Conservation (phyloP, 352 stramenopile genomes). For the Phytophthora pisi region DNA sequence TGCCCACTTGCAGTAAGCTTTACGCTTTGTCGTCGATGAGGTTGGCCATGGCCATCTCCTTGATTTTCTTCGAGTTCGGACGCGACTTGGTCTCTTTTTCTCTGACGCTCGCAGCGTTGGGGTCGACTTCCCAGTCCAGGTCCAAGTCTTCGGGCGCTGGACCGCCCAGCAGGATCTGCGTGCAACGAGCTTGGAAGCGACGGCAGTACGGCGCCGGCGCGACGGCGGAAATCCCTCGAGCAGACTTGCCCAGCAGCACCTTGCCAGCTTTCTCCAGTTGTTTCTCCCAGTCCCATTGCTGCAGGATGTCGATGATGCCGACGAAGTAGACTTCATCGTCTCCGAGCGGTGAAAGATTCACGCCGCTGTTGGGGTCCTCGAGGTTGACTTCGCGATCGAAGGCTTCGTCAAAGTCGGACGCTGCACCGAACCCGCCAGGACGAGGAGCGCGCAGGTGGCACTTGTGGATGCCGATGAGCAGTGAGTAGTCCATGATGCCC, state of each 20-base stretch:
- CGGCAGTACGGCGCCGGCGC: conserved; percentile 67
- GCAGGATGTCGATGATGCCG: conserved; percentile 86
- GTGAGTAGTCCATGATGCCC: conserved; percentile 84
- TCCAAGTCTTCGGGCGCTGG: conserved; percentile 38
- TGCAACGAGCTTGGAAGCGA: conserved; percentile 66
- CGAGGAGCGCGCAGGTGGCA: conserved; percentile 44
- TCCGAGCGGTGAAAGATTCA: conserved; percentile 35
- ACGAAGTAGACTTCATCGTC: conserved; percentile 77
- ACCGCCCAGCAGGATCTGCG: conserved; percentile 52
- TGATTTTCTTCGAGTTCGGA: conserved; percentile 33
- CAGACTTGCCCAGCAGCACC: conserved; percentile 68
- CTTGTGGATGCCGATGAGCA: conserved; percentile 75
- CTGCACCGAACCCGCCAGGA: conserved; percentile 5
- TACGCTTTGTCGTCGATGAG: conserved; percentile 29
- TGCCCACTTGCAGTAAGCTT: conserved; percentile 16
- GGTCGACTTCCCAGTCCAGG: conserved; percentile 32
- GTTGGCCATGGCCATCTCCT: conserved; percentile 27
- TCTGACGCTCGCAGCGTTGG: conserved; percentile 4
- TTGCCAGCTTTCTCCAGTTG: conserved; percentile 79
- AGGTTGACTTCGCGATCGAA: conserved; percentile 27
- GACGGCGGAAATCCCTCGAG: conserved; percentile 69
- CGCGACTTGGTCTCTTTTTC: conserved; percentile 21
- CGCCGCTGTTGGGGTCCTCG: conserved; percentile 22
- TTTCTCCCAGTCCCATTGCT: conserved; percentile 86
- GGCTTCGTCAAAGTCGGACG: conserved; percentile 24